phyloP scores from a whole-genome alignment of 1,284 basidiomycete genomes.

The Trametes sp. region DNA sequence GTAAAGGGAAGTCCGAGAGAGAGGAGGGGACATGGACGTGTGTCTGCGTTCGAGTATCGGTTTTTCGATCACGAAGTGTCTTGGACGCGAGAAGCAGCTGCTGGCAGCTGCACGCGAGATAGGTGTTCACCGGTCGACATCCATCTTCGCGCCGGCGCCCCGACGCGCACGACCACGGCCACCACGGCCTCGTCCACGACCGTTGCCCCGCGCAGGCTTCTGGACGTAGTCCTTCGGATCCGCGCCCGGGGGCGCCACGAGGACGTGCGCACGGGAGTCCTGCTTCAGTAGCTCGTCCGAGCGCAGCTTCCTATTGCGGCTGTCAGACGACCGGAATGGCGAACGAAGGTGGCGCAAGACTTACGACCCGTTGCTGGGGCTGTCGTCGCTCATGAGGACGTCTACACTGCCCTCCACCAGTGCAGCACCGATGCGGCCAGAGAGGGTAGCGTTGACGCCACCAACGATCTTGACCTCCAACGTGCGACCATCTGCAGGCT shows the following conservation, averaged over 20 bases:
- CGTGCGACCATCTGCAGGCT: conserved; percentile 82
- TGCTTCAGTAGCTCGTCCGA: conserved; percentile 78
- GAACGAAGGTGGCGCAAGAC: conserved; percentile 40
- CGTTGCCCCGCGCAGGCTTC: conserved; percentile 36
- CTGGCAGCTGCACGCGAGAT: no score
- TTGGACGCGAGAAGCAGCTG: background rate
- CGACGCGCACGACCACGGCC: conserved; percentile 40
- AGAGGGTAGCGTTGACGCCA: conserved; percentile 57
- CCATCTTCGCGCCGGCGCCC: conserved; percentile 47
- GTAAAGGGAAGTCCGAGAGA: background rate
- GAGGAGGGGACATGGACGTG: background rate
- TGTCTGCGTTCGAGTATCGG: background rate
- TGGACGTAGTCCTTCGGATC: conserved; percentile 63
- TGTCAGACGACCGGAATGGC: background rate
- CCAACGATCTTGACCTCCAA: conserved; percentile 74
- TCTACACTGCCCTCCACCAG: conserved; percentile 74
- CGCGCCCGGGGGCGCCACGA: conserved; percentile 74
- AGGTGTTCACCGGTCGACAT: conserved; percentile 43
- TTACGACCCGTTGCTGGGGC: conserved; percentile 60
- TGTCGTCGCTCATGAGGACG: conserved; percentile 61
- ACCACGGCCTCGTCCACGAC: conserved; percentile 32
- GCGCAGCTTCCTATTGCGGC: conserved; percentile 74
- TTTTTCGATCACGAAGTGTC: background rate
- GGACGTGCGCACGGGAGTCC: conserved; percentile 73
- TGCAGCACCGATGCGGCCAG: conserved; percentile 61